Evolutionary conservation across 2,329 filamentous ascomycete species (phyloP), one percentile per base, ranked within the genome.

Genomic region (Ophiostoma pallidulum): DNA sequence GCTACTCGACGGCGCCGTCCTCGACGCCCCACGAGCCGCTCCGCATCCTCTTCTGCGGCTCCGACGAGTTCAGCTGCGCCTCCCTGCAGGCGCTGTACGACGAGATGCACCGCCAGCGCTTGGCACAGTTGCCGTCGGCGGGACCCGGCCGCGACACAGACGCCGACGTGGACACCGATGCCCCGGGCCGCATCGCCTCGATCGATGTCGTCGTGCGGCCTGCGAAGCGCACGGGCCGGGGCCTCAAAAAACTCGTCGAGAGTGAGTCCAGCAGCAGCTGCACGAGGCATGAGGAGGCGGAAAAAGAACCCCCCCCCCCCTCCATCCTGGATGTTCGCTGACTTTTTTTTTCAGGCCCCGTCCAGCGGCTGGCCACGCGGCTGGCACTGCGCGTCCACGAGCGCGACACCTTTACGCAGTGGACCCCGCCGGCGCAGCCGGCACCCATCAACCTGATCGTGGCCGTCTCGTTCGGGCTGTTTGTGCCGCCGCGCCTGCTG

Each of bases 391-490:
- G 68, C 4, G 69, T 91, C 32, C 83, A 95, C 63, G 75, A 86
- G 58, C 74, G 86, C 51, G 81, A 91, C 58, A 91, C 85, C 1
- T 95, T 97, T 64, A 86, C 75, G 6, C 77, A 77, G 32, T 97
- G 90, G 51, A 35, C 47, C 16, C 41, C 44, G 16, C 32, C 28
- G 12, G 42, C 45, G 51, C 26, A 38, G 19, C 29, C 37, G 59
- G 69, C 42, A 3, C 49, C 49, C 19, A 79, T 80, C 55, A 89
- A 96, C 62, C 71, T 98, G 50, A 76, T 98, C 56, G 72, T 97
- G 39, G 90, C 90, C 41, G 92, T 97, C 4, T 97, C 92, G 0
- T 98, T 97, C 65, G 92, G 92, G 3, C 75, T 95, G 8, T 84
- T 96, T 52, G 82, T 98, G 1, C 92, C 92, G 1, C 73, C 75